Conservation (phyloP, 345 rosid genomes). For the Triadica sebifera region DNA sequence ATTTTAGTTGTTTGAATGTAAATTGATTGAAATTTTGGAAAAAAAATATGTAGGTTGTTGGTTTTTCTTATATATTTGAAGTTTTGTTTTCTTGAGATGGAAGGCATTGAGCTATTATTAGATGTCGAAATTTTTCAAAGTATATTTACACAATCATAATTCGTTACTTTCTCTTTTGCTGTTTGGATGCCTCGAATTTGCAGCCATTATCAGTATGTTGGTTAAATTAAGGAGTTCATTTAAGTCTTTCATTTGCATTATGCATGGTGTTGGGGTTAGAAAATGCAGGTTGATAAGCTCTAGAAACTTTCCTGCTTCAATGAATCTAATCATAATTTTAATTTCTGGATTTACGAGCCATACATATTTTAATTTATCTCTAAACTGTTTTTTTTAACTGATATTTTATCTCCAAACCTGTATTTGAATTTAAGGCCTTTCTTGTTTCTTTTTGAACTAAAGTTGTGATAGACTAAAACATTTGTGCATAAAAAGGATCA, state of each 20-base stretch:
- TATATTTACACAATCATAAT: not conserved
- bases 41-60: not conserved
- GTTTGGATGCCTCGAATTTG: not conserved
- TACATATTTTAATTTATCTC: not conserved
- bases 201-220: not conserved
- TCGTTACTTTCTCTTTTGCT: not conserved
- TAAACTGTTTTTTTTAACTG: too few species aligned
- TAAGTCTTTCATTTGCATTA: not conserved
- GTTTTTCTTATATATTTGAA: not conserved
- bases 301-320: not conserved
- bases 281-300: not conserved
- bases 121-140: not conserved
- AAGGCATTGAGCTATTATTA: not conserved
- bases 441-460: not conserved
- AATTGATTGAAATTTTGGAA: not conserved
- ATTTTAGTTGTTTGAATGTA: not conserved
- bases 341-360: not conserved
- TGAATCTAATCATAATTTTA: not conserved
- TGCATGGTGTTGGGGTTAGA: not conserved
- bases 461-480: too few species aligned
- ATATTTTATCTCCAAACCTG: too few species aligned
- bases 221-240: not conserved
- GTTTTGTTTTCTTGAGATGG: not conserved
- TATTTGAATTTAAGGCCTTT: not conserved
- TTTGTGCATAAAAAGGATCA: not conserved